A percentile compares a stretch with the other conserved stretches of the same genome.
phyloP scores from a whole-genome alignment of 108 stramenopile species.

The Cyclotella atomus region DNA sequence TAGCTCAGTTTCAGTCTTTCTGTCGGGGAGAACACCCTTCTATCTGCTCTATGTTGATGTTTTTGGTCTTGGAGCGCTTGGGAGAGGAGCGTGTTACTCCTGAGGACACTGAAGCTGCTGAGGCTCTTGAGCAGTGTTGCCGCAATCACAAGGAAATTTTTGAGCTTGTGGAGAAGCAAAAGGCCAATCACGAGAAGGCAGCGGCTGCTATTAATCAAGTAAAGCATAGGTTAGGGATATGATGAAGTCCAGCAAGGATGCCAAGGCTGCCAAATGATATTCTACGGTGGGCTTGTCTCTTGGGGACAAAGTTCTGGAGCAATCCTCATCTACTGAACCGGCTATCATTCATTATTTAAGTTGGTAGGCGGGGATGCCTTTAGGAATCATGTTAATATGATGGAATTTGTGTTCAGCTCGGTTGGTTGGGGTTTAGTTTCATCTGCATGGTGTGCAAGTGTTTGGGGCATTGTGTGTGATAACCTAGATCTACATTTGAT shows the following conservation, averaged over 20 bases:
- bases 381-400: neutral
- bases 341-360: neutral
- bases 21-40: neutral
- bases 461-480: neutral
- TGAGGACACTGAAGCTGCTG: neutral
- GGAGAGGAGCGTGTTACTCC: neutral
- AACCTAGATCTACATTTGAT: neutral
- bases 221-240: neutral
- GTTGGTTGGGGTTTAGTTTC: constrained; percentile 9
- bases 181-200: neutral
- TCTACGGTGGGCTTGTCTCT: too few species aligned
- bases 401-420: neutral
- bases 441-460: neutral
- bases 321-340: neutral
- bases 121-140: neutral
- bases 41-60: constrained; percentile 1
- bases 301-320: neutral
- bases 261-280: too few species aligned
- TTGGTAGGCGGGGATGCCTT: neutral
- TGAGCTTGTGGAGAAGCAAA: neutral
- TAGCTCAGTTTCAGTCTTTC: neutral
- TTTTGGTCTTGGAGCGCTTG: neutral
- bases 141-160: neutral
- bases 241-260: neutral
- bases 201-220: neutral